These are phyloP conservation scores for Hypoxylon intermedium DNA, from an alignment of 495 filamentous ascomycete genomes.

Conservation along the genomic window DNA sequence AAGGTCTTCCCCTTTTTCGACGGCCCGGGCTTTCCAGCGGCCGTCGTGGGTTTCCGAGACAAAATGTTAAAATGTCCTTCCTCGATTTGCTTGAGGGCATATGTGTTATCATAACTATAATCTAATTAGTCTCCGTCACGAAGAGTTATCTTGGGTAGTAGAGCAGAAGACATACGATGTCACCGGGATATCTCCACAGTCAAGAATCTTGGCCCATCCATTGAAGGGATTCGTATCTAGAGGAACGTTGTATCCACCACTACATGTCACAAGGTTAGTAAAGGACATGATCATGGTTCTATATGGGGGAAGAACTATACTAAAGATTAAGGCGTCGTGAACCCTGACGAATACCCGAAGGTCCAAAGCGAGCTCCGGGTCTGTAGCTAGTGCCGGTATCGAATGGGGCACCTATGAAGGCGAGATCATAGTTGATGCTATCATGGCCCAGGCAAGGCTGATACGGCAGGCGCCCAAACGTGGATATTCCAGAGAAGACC, in stretches of 20 bases:
- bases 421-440: slow-evolving; percentile 76
- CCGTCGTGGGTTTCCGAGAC: slow-evolving; percentile 57
- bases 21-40: slow-evolving; percentile 55
- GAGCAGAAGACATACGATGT: slow-evolving; percentile 60
- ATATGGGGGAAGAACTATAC: slow-evolving; percentile 33
- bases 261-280: slow-evolving; percentile 18
- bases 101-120: slow-evolving; percentile 69
- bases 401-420: slow-evolving; percentile 67
- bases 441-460: slow-evolving; percentile 74
- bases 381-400: slow-evolving; percentile 52
- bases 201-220: slow-evolving; percentile 77
- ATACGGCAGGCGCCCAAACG: slow-evolving; percentile 82
- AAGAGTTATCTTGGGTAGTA: neutral
- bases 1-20: slow-evolving; percentile 60
- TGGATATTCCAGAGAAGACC: slow-evolving; percentile 82
- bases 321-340: slow-evolving; percentile 76
- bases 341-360: slow-evolving; percentile 83
- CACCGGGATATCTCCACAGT: slow-evolving; percentile 86
- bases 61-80: slow-evolving; percentile 65
- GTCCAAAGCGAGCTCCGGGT: slow-evolving; percentile 80
- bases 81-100: slow-evolving; percentile 82
- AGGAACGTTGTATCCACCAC: slow-evolving; percentile 79
- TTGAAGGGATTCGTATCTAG: slow-evolving; percentile 81
- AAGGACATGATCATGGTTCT: neutral
- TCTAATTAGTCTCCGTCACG: slow-evolving; percentile 4